Evolutionary conservation across 2,329 filamentous ascomycete species (phyloP).

Genomic region (Massarina eburnea): DNA sequence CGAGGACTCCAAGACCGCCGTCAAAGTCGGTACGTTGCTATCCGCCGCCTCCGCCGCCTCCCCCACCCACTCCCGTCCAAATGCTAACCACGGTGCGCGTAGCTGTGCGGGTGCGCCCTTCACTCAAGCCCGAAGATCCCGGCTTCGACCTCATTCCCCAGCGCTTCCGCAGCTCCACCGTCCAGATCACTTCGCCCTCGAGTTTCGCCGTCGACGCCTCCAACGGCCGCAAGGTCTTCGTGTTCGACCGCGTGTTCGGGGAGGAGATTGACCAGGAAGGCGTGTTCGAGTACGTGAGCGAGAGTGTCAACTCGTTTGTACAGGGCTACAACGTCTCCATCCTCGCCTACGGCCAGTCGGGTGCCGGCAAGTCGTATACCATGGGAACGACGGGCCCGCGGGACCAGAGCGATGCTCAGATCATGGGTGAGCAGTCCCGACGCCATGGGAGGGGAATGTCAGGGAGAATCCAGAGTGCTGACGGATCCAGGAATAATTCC

Average conservation of each 20-base stretch:
- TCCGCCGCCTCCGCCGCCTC: constrained; percentile 8
- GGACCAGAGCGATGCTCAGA: constrained; percentile 69
- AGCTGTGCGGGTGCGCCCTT: constrained; percentile 93
- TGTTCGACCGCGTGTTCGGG: constrained; percentile 93
- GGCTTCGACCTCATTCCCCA: constrained; percentile 95
- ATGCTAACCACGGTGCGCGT: constrained; percentile 29
- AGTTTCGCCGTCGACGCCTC: constrained; percentile 86
- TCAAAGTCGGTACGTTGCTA: constrained; percentile 84
- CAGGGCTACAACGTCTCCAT: constrained; percentile 99
- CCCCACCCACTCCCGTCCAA: background rate
- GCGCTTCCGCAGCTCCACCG: constrained; percentile 89
- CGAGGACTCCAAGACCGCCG: constrained; percentile 85
- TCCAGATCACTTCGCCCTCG: constrained; percentile 83
- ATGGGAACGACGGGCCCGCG: constrained; percentile 92
- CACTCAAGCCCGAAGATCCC: constrained; percentile 79
- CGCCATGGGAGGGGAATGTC: background rate
- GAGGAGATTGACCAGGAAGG: constrained; percentile 83
- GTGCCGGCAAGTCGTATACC: constrained; percentile 96
- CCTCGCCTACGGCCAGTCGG: constrained; percentile 94
- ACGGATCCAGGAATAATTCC: constrained; percentile 84
- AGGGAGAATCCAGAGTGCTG: constrained; percentile 10
- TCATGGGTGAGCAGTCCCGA: constrained; percentile 71
- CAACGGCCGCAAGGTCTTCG: constrained; percentile 90
- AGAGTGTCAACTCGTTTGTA: constrained; percentile 85
- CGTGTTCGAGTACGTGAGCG: constrained; percentile 89